Base-by-base conservation (phyloP, 768 basidiomycete species). In the Suillus clintonianus region DNA sequence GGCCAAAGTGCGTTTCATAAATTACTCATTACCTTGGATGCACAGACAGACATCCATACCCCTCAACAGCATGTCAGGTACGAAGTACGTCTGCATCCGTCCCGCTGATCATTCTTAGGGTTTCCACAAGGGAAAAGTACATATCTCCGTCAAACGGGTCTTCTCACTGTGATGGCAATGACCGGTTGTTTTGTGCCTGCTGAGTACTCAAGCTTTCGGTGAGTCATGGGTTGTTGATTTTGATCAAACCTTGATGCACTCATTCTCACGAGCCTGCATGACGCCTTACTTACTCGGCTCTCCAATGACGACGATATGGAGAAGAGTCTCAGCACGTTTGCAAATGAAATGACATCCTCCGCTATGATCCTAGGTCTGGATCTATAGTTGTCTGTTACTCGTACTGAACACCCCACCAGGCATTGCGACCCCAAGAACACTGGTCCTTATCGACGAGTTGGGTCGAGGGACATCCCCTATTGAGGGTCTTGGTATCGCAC, bases 281-380 rank as follows among this genome's bases (percentile, higher is more conserved):
- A 97, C 65, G 84, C 89, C 0, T 81, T 99, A 5, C 82, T 99
- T 30, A 91, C 89, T 0, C 87, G 97, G 2, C 80, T 99, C 19
- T 97, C 94, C 1, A 98, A 99, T 68, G 95, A 99, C 67, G 95
- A 98, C 70, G 90, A 94, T 68, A 84, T 95, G 71, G 94, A 97
- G 75, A 90, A 88, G 71, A 91, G 85, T 50, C 75, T 99, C 30
- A 97, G 95, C 67, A 98, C 97, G 0, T 99, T 99, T 77, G 94
- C 95, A 1, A 89, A 86, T 66, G 97, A 99, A 77, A 98, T 99
- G 94, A 87, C 90, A 1, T 88, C 92, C 3, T 89, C 89, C 30
- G 91, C 94, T 1, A 95, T 95, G 92, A 95, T 98, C 60, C 78
- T 97, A 53, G 91, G 94, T 88, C 64, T 60, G 74, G 50, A 8